Evolutionary conservation across 306 rosid species (phyloP).

Genomic region (Biancaea sappan): DNA sequence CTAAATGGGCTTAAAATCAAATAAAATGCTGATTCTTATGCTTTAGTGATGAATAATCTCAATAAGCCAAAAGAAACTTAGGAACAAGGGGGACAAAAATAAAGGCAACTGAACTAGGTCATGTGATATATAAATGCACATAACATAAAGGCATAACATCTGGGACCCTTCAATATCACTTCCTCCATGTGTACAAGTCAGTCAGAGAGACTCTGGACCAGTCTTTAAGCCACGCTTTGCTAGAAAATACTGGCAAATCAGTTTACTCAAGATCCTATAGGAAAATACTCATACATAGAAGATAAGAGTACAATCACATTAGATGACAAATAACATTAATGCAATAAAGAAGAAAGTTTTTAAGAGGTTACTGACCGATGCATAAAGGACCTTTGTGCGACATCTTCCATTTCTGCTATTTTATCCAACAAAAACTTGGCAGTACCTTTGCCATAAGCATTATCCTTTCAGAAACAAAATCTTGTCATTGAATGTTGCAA

Average conservation of each 20-base stretch:
- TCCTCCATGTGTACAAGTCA: background rate
- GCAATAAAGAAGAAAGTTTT: conserved; percentile 22
- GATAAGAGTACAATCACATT: conserved; percentile 6
- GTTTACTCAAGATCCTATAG: conserved; percentile 21
- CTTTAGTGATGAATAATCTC: conserved; percentile 15
- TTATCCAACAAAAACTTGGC: conserved; percentile 75
- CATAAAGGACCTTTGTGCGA: conserved; percentile 97
- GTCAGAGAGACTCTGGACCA: conserved; percentile 1
- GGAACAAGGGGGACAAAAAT: background rate
- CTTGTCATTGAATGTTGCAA: conserved; percentile 35
- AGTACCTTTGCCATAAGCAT: conserved; percentile 76
- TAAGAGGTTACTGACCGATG: conserved; percentile 68
- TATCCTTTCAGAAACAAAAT: conserved; percentile 54
- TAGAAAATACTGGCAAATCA: conserved; percentile 13
- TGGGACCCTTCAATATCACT: background rate
- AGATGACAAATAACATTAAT: conserved; percentile 23
- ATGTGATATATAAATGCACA: background rate
- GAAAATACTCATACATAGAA: conserved; percentile 11
- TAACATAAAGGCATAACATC: background rate
- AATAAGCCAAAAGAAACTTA: conserved; percentile 13
- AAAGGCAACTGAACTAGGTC: conserved; percentile 20
- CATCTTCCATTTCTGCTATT: conserved; percentile 79
- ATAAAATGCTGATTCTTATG: background rate
- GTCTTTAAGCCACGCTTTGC: conserved; percentile 19
- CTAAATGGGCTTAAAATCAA: background rate